Percentiles rank a stretch among this genome's conserved stretches.
Conservation (phyloP, 129 eudicot species). For the Arctium minus region DNA sequence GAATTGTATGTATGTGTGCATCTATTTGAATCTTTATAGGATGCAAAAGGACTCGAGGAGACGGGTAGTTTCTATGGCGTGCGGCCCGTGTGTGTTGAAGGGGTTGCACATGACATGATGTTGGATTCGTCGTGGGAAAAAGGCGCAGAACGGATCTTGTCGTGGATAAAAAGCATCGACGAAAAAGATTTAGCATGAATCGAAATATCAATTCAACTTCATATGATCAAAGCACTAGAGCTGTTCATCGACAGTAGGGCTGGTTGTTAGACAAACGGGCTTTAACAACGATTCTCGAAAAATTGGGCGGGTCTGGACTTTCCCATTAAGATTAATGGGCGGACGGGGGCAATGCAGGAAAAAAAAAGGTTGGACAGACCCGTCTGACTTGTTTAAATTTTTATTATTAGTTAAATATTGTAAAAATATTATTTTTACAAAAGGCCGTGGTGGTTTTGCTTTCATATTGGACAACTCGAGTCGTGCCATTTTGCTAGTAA, state of each 20-base stretch:
- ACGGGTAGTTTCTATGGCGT: slow-evolving; percentile 74
- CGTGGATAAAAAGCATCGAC: slow-evolving; percentile 49
- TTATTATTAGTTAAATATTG: no score
- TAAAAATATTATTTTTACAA: no score
- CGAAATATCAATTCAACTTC: neutral
- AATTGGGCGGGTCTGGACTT: neutral
- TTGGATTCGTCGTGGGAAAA: slow-evolving; percentile 78
- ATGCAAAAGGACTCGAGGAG: slow-evolving; percentile 68
- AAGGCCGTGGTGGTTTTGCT: no score
- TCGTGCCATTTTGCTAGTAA: no score
- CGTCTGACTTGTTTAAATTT: neutral
- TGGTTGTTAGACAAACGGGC: neutral
- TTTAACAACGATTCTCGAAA: neutral
- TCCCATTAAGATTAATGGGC: neutral
- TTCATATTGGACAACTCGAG: no score
- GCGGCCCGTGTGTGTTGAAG: slow-evolving; percentile 65
- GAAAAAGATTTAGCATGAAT: slow-evolving; percentile 9
- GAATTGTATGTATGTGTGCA: neutral
- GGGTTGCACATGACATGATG: slow-evolving; percentile 93
- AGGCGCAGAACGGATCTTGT: slow-evolving; percentile 59
- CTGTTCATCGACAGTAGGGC: no score
- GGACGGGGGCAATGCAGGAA: neutral
- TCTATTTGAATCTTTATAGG: slow-evolving; percentile 35
- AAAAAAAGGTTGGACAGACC: neutral
- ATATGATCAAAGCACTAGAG: neutral